Conservation (phyloP, 1,284 basidiomycete genomes). For the Laetiporus sulphureus region DNA sequence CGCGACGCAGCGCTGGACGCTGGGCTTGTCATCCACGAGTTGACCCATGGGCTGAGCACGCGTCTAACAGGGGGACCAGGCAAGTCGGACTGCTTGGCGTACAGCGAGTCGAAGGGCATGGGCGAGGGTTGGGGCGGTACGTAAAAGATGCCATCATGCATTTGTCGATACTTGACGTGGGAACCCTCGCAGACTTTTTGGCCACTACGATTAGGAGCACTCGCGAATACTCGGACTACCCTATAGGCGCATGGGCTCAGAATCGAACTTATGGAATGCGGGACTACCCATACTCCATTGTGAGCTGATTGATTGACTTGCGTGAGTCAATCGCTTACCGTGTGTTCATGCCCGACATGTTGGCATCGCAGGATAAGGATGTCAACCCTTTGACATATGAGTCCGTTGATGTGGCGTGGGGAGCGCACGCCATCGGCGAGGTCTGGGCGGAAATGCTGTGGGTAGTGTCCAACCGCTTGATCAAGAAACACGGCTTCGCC, state of each 20-base stretch:
- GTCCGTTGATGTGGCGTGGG: too few relatives aligned
- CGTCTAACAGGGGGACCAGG: conserved; percentile 91
- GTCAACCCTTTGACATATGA: too few relatives aligned
- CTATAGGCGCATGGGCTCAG: conserved; percentile 95
- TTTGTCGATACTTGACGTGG: not conserved
- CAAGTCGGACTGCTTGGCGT: conserved; percentile 90
- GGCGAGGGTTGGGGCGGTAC: conserved; percentile 87
- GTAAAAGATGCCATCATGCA: conserved; percentile 10
- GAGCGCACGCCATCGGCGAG: conserved; percentile 88
- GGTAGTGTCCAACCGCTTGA: conserved; percentile 71
- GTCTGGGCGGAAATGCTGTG: conserved; percentile 96
- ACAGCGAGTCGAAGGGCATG: conserved; percentile 96
- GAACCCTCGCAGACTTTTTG: conserved; percentile 54
- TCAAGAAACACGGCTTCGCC: conserved; percentile 78
- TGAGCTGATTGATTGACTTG: not conserved
- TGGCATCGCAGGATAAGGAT: conserved; percentile 91
- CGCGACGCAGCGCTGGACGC: conserved; percentile 94
- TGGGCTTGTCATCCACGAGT: conserved; percentile 89
- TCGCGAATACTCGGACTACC: conserved; percentile 66
- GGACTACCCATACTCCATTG: conserved; percentile 77
- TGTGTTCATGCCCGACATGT: conserved; percentile 68
- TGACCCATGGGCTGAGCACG: conserved; percentile 87
- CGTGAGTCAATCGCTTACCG: conserved; percentile 18
- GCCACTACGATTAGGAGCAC: conserved; percentile 81
- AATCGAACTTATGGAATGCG: conserved; percentile 77